A percentile compares a stretch with the other conserved stretches of the same genome.
phyloP scores from a whole-genome alignment of 768 basidiomycete species.

The Auricularia auricula-judae region DNA sequence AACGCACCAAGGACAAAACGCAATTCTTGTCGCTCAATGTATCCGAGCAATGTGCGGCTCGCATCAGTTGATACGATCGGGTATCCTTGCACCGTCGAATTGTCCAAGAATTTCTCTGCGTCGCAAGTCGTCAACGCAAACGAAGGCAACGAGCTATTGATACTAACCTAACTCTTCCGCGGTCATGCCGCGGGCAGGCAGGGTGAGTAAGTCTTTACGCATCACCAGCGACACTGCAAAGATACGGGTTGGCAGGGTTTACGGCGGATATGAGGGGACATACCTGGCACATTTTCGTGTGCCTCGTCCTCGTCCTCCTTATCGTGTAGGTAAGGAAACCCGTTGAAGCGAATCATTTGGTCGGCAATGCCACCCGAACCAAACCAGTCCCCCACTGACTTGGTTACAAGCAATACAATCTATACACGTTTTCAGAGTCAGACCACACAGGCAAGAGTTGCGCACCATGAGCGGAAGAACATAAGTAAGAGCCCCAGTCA shows the following conservation, averaged over 20 bases:
- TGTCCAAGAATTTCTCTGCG: conserved; percentile 58
- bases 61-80: conserved; percentile 67
- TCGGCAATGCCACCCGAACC: conserved; percentile 94
- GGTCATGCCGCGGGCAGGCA: conserved; percentile 65
- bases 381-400: conserved; percentile 91
- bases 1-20: conserved; percentile 70
- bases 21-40: conserved; percentile 80
- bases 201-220: conserved; percentile 64
- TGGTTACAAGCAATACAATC: conserved; percentile 95
- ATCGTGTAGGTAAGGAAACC: conserved; percentile 84
- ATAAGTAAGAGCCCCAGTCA: conserved; percentile 94
- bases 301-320: conserved; percentile 67
- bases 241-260: not conserved
- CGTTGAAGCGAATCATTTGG: conserved; percentile 94
- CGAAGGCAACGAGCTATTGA: too few species aligned
- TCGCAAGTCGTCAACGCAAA: too few species aligned
- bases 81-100: conserved; percentile 79
- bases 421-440: conserved; percentile 21
- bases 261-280: conserved; percentile 13
- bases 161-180: conserved; percentile 69
- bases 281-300: conserved; percentile 83
- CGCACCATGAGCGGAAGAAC: conserved; percentile 94
- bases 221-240: conserved; percentile 76
- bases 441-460: not conserved
- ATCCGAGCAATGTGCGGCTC: conserved; percentile 59